phyloP scores from a whole-genome alignment of 129 eudicot genomes.

The Mikania micrantha region DNA sequence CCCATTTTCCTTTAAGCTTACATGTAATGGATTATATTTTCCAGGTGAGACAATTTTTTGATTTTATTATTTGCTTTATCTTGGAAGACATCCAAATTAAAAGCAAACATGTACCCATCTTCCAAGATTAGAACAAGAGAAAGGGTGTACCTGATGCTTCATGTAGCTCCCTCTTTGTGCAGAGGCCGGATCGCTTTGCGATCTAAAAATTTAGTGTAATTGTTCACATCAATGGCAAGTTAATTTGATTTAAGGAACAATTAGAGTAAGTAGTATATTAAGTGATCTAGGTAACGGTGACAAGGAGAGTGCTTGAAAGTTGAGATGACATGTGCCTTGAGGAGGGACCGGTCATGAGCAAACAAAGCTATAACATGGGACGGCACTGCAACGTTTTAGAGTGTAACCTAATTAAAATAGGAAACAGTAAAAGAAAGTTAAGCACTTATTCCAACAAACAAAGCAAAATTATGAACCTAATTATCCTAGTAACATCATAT shows the following conservation, averaged over 20 bases:
- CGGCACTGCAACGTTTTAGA: neutral
- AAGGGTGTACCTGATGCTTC: too few relatives aligned
- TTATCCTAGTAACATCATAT: neutral
- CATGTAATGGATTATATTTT: neutral
- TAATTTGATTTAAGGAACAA: neutral
- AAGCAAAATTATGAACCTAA: neutral
- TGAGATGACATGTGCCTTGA: neutral
- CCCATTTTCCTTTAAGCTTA: neutral
- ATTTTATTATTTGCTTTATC: neutral
- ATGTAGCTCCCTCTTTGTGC: too few relatives aligned
- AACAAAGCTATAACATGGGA: neutral
- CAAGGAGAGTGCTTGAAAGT: neutral
- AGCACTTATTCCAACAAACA: neutral
- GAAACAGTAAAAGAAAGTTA: neutral
- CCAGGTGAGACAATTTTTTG: neutral
- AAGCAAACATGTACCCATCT: neutral
- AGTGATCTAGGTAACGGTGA: neutral
- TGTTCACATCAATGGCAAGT: neutral
- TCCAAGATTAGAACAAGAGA: slow-evolving; percentile 2
- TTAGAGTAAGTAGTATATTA: neutral
- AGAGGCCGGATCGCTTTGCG: too few relatives aligned
- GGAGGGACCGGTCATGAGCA: neutral
- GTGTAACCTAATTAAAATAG: neutral
- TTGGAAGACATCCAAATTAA: slow-evolving; percentile 3
- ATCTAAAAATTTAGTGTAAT: neutral